Evolutionary conservation across 495 filamentous ascomycete species (phyloP), one percentile per base, ranked within the genome.

Genomic region (Ascobolus immersus): DNA sequence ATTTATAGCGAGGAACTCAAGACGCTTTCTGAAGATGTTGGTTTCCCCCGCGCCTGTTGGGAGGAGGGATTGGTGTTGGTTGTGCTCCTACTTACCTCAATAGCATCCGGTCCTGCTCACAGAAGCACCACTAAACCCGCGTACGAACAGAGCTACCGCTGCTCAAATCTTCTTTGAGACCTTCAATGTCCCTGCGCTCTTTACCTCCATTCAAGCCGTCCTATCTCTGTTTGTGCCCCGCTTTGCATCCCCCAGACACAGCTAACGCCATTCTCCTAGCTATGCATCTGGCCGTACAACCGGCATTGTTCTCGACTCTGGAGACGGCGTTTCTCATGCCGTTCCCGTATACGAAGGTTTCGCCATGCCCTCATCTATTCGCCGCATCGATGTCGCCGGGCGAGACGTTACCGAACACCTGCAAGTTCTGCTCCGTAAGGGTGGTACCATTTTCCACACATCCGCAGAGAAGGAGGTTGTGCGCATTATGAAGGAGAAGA

Each of bases 131-230:
- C 89, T 96, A 70, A 96, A 96, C 71, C 86, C 86, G 59, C 93
- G 93, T 71, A 90, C 80, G 64, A 96, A 96, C 67, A 77, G 89
- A 68, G 89, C 94, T 70, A 94, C 92, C 71, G 93, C 94, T 78
- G 94, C 86, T 41, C 89, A 96, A 64, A 94, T 96, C 47, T 89
- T 96, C 56, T 96, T 96, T 73, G 86, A 96, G 69, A 96, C 86
- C 49, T 96, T 94, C 73, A 96, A 96, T 65, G 89, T 89, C 50
- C 86, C 86, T 47, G 86, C 86, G 47, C 93, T 96, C 71, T 96
- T 93, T 68, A 86, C 92, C 64, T 94, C 86, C 52, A 94, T 94
- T 65, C 86, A 96, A 72, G 86, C 86, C 55, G 89, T 96, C 44
- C 68, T 96, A 44, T 94, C 86, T 40, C 70, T 96, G 62, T 50